phyloP scores from a whole-genome alignment of 2,329 filamentous ascomycete genomes.

The Arthrinium puccinioides region DNA sequence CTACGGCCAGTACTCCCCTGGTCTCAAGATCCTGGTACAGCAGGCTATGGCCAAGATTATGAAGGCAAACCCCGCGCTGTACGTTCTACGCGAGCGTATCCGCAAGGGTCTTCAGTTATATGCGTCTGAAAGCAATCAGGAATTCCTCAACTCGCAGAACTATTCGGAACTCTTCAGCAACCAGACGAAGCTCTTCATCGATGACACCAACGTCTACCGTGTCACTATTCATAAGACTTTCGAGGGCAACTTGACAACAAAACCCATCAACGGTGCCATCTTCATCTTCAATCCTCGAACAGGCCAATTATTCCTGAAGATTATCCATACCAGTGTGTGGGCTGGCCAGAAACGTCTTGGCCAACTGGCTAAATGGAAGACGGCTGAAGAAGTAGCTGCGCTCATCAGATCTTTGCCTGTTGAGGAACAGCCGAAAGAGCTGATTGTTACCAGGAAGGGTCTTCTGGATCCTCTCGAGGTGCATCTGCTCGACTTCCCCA shows the following conservation, averaged over 20 bases:
- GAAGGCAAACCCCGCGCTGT: conserved; percentile 97
- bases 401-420: conserved; percentile 92
- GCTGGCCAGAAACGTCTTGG: conserved; percentile 98
- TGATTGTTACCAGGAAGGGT: conserved; percentile 97
- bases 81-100: conserved; percentile 94
- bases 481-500: conserved; percentile 95
- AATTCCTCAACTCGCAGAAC: conserved; percentile 98
- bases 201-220: conserved; percentile 98
- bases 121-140: conserved; percentile 96
- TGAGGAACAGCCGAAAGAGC: conserved; percentile 97
- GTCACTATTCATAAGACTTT: conserved; percentile 99
- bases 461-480: conserved; percentile 94
- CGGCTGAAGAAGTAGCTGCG: conserved; percentile 97
- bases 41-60: conserved; percentile 99
- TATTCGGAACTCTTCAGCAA: conserved; percentile 99
- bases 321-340: conserved; percentile 99
- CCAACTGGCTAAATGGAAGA: conserved; percentile 98
- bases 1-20: conserved; percentile 97
- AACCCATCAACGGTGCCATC: conserved; percentile 98
- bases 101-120: conserved; percentile 97
- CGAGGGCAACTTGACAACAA: conserved; percentile 96
- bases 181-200: conserved; percentile 97
- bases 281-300: conserved; percentile 99
- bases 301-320: conserved; percentile 95
- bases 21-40: conserved; percentile 88